Percentiles rank a stretch among this genome's conserved stretches.
These are phyloP conservation scores for Colletotrichum cuscutae DNA, from an alignment of 2,329 filamentous ascomycete species.

Conservation along the genomic window DNA sequence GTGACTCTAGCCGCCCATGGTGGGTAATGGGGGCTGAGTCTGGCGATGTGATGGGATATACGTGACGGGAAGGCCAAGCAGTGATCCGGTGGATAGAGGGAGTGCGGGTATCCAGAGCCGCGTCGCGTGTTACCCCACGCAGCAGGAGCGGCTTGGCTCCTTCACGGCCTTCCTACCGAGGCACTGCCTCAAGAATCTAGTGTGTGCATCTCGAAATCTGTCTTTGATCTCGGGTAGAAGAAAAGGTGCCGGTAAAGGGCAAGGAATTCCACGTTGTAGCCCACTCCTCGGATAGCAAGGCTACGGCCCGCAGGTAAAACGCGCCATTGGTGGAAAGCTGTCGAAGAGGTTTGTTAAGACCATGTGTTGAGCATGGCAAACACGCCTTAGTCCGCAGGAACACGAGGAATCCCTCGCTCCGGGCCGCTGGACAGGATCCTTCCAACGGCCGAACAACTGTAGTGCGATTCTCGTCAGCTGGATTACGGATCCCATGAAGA, in stretches of 20 bases:
- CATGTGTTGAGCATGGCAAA: slow-evolving; percentile 24
- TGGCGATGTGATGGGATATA: slow-evolving; percentile 27
- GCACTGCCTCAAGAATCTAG: slow-evolving; percentile 23
- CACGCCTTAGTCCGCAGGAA: slow-evolving; percentile 23
- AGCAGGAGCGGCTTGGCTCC: slow-evolving; percentile 22
- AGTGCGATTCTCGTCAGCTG: not conserved
- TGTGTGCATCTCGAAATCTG: slow-evolving; percentile 18
- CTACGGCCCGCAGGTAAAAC: not conserved
- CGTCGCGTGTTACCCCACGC: slow-evolving; percentile 32
- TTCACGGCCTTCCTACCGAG: not conserved
- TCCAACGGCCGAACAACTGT: not conserved
- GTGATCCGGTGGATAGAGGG: slow-evolving; percentile 20
- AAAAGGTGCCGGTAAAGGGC: not conserved
- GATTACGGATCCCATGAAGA: not conserved
- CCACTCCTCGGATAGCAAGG: slow-evolving; percentile 9
- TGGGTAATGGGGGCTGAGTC: slow-evolving; percentile 30
- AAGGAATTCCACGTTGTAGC: not conserved
- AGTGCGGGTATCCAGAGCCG: slow-evolving; percentile 36
- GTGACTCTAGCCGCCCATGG: slow-evolving; percentile 24
- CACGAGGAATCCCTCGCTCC: slow-evolving; percentile 15
- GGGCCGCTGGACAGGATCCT: slow-evolving; percentile 22
- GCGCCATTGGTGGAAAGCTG: slow-evolving; percentile 31
- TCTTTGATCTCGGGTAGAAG: slow-evolving; percentile 1
- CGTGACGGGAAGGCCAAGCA: slow-evolving; percentile 33
- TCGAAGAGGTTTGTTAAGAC: not conserved